Conservation (phyloP, 2,329 filamentous ascomycete species). For the Fusarium austroafricanum region DNA sequence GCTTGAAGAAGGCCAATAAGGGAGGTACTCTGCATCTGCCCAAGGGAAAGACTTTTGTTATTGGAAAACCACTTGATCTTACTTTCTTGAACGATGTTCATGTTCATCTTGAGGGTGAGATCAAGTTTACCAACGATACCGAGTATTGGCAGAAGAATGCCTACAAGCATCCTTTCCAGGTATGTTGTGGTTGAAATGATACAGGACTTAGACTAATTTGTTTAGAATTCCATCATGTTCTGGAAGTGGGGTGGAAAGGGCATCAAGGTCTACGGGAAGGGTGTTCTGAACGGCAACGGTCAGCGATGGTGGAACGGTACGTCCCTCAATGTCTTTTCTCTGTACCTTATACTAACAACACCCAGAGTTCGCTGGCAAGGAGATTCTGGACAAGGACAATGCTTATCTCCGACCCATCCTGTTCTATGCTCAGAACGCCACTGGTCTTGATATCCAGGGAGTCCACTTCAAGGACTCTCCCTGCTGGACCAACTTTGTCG, state of each 20-base stretch:
- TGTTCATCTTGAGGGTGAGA: constrained; percentile 43
- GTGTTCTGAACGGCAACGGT: constrained; percentile 40
- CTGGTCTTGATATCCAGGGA: constrained; percentile 37
- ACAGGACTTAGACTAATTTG: neutral
- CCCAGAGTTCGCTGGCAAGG: constrained; percentile 36
- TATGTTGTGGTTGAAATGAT: neutral
- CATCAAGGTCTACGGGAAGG: constrained; percentile 43
- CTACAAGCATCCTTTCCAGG: constrained; percentile 42
- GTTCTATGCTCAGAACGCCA: constrained; percentile 44
- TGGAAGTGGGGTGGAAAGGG: constrained; percentile 41
- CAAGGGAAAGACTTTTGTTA: constrained; percentile 40
- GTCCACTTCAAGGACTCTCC: constrained; percentile 45
- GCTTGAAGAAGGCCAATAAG: constrained; percentile 39
- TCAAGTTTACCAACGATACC: constrained; percentile 44
- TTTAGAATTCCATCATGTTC: constrained; percentile 43
- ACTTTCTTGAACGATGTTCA: constrained; percentile 42
- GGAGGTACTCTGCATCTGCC: constrained; percentile 41
- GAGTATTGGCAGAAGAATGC: constrained; percentile 41
- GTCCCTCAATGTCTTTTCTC: neutral
- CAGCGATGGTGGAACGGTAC: constrained; percentile 44
- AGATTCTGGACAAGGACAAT: constrained; percentile 39
- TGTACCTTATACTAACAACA: neutral
- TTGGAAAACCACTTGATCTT: constrained; percentile 42
- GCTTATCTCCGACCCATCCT: constrained; percentile 40
- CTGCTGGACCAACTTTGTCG: constrained; percentile 44